Base-by-base conservation (phyloP, 371 early-diverging fungal genomes). In the Smittium mucronatum region DNA sequence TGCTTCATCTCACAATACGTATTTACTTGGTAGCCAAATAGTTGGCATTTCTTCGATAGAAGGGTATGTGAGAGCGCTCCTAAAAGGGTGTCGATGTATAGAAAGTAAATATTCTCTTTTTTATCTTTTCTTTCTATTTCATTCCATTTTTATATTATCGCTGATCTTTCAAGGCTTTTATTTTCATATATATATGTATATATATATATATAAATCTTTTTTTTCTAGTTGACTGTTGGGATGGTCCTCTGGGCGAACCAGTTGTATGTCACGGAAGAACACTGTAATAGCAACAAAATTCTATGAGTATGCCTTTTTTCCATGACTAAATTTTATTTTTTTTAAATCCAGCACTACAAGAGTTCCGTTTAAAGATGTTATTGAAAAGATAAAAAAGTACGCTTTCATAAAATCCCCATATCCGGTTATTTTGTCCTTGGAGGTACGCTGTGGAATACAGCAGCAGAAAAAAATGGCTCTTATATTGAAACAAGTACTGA, bases 1-100 rank as follows among this genome's bases (percentile, higher is more conserved):
- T 69, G 83, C 85, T 67, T 84, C 89, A 0, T 88, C 88, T 17
- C 94, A 93, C 72, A 93, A 93, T 75, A 93, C 94, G 71, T 89
- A 90, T 70, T 81, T 93, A 8, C 74, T 86, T 0, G 88, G 92
- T 16, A 85, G 92, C 71, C 94, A 93, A 75, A 70, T 93, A 16
- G 81, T 83, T 0, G 86, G 91, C 2, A 77, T 83, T 32, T 82
- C 88, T 2, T 87, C 90, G 0, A 86, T 89, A 1, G 90, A 92
- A 69, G 87, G 84, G 0, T 93, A 93, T 72, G 87, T 90, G 57
- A 78, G 90, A 11, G 93, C 89, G 0, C 74, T 93, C 64, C 86
- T 86, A 72, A 75, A 80, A 17, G 94, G 94, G 1, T 92, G 93
- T 72, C 83, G 92, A 29, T 91, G 93, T 76, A 82, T 93, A 15